Percentiles rank a stretch among this genome's conserved stretches.
phyloP scores from a whole-genome alignment of 2,329 filamentous ascomycete species.

The Ophiocordyceps sinensis region DNA sequence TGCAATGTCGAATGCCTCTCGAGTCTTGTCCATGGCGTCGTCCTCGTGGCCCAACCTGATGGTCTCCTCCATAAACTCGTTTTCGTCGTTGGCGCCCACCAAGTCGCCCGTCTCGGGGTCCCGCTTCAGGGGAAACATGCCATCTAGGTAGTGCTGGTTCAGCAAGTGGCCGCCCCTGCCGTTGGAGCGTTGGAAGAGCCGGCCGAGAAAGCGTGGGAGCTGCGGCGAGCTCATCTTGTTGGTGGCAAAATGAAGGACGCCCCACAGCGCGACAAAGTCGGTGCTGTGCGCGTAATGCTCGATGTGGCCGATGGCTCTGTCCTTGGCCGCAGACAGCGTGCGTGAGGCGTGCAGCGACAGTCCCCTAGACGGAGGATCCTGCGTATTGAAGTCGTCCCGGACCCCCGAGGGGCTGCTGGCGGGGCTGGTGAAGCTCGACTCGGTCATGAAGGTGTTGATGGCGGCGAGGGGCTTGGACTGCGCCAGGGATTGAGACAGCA shows the following conservation, averaged over 20 bases:
- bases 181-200: constrained; percentile 41
- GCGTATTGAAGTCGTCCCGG: constrained; percentile 4
- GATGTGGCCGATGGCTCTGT: constrained; percentile 50
- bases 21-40: constrained; percentile 26
- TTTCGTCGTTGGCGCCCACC: constrained; percentile 29
- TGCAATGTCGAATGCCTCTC: constrained; percentile 32
- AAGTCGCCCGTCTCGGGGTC: constrained; percentile 27
- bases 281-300: constrained; percentile 67
- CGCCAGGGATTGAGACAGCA: constrained; percentile 25
- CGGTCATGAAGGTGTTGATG: constrained; percentile 18
- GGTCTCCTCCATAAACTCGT: constrained; percentile 46
- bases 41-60: constrained; percentile 30
- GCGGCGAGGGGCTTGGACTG: constrained; percentile 19
- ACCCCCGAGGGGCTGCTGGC: constrained; percentile 4
- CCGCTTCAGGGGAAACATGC: constrained; percentile 40
- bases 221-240: constrained; percentile 23
- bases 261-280: constrained; percentile 64
- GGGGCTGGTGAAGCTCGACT: constrained; percentile 18
- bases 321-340: constrained; percentile 22
- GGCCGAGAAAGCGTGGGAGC: constrained; percentile 46
- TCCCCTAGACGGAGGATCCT: constrained; percentile 7
- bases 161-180: constrained; percentile 41
- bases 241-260: constrained; percentile 53
- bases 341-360: constrained; percentile 18
- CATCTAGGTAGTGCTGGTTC: constrained; percentile 46